phyloP scores from a whole-genome alignment of 139 green algal species.

The Closterium sp. region DNA sequence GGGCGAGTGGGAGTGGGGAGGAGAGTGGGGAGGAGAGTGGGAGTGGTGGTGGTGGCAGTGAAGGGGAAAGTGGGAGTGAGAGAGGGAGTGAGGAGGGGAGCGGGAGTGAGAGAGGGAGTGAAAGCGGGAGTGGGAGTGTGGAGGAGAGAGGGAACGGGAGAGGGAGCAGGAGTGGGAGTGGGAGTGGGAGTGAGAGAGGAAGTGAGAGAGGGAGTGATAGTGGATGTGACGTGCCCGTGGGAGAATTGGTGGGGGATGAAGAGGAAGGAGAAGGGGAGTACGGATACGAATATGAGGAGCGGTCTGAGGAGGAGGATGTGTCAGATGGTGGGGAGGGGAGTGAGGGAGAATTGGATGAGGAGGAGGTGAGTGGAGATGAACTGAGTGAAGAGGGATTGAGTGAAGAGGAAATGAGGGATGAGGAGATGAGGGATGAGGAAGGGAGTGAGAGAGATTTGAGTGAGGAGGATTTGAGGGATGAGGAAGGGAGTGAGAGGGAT shows the following conservation, averaged over 20 bases:
- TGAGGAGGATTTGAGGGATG: neutral
- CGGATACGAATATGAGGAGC: neutral
- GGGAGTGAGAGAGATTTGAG: too few relatives aligned
- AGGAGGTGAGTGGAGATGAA: neutral
- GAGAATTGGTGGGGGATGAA: neutral
- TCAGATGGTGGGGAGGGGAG: neutral
- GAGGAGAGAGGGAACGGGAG: too few relatives aligned
- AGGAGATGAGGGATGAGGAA: neutral
- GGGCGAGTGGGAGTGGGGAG: too few relatives aligned
- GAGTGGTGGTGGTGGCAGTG: neutral
- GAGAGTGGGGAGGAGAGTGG: neutral
- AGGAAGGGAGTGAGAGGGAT: neutral
- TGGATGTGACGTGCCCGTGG: neutral
- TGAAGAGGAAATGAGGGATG: neutral
- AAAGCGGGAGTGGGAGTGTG: neutral
- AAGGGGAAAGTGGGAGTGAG: too few relatives aligned
- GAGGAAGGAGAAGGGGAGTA: neutral
- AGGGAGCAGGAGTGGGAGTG: neutral
- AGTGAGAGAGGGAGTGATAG: neutral
- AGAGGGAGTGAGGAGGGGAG: too few relatives aligned
- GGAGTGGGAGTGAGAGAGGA: neutral
- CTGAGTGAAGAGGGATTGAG: neutral
- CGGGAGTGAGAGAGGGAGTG: neutral
- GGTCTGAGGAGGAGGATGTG: neutral
- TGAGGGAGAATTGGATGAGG: neutral